These are phyloP conservation scores for Fusarium paranaense DNA, from an alignment of 2,329 filamentous ascomycete genomes.

Conservation along the genomic window DNA sequence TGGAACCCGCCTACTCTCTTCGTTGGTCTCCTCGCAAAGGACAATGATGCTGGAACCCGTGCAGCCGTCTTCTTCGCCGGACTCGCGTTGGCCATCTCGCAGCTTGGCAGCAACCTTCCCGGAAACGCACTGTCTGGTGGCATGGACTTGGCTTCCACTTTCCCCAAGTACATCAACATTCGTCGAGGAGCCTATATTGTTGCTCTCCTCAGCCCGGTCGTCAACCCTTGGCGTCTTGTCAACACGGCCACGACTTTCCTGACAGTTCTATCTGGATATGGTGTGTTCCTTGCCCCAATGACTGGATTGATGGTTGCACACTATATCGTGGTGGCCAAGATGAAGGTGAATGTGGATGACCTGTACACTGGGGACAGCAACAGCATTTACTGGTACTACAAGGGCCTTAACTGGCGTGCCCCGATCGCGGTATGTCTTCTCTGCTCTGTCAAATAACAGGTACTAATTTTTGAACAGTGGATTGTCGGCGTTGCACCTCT, in stretches of 20 bases:
- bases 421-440: conserved; percentile 51
- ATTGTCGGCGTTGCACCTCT: conserved; percentile 53
- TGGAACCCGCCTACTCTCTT: conserved; percentile 55
- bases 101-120: conserved; percentile 53
- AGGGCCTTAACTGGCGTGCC: conserved; percentile 56
- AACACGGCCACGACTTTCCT: conserved; percentile 52
- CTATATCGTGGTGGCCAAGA: conserved; percentile 49
- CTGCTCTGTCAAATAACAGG: no score
- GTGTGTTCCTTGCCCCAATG: conserved; percentile 54
- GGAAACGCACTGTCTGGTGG: conserved; percentile 54
- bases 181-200: conserved; percentile 53
- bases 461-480: conserved; percentile 47
- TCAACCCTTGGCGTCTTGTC: conserved; percentile 55
- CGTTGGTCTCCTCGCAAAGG: conserved; percentile 45
- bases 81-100: conserved; percentile 49
- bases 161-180: conserved; percentile 54
- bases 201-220: conserved; percentile 49
- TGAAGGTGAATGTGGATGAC: conserved; percentile 52
- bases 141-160: conserved; percentile 53
- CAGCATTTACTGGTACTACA: conserved; percentile 55
- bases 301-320: conserved; percentile 54
- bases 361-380: conserved; percentile 46
- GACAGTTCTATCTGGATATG: conserved; percentile 51
- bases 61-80: conserved; percentile 55
- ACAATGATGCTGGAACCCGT: conserved; percentile 48